Evolutionary conservation across 2,329 filamentous ascomycete species (phyloP).

Genomic region (Beauveria rudraprayagi): DNA sequence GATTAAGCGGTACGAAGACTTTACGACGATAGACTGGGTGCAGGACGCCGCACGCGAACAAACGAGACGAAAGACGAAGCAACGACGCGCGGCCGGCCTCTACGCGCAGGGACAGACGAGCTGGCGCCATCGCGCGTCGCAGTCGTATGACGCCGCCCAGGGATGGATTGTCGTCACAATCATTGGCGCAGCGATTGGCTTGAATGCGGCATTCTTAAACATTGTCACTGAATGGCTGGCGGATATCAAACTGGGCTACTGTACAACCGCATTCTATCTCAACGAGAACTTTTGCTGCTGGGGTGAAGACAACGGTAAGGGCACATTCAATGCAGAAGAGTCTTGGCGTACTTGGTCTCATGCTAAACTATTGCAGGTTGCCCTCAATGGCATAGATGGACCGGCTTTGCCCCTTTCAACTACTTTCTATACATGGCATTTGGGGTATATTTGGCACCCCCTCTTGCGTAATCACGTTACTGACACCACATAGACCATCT

Average conservation of each 20-base stretch:
- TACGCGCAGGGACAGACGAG: conserved; percentile 62
- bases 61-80: conserved; percentile 65
- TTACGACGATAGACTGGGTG: conserved; percentile 98
- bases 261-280: conserved; percentile 89
- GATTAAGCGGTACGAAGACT: conserved; percentile 98
- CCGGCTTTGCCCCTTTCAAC: conserved; percentile 66
- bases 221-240: conserved; percentile 96
- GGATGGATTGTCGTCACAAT: conserved; percentile 96
- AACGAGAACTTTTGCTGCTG: conserved; percentile 98
- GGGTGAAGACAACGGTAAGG: conserved; percentile 75
- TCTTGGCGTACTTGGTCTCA: neutral
- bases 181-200: conserved; percentile 82
- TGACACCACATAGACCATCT: conserved; percentile 48
- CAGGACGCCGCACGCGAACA: conserved; percentile 93
- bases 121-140: conserved; percentile 74
- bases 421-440: conserved; percentile 85
- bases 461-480: neutral
- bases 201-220: conserved; percentile 89
- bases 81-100: conserved; percentile 63
- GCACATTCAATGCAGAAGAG: neutral
- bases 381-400: conserved; percentile 84
- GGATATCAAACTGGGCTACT: conserved; percentile 94
- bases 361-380: conserved; percentile 51
- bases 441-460: conserved; percentile 46
- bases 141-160: conserved; percentile 92